These are phyloP conservation scores for Marsdenia floribunda DNA, from an alignment of 257 asterid species.

Conservation along the genomic window DNA sequence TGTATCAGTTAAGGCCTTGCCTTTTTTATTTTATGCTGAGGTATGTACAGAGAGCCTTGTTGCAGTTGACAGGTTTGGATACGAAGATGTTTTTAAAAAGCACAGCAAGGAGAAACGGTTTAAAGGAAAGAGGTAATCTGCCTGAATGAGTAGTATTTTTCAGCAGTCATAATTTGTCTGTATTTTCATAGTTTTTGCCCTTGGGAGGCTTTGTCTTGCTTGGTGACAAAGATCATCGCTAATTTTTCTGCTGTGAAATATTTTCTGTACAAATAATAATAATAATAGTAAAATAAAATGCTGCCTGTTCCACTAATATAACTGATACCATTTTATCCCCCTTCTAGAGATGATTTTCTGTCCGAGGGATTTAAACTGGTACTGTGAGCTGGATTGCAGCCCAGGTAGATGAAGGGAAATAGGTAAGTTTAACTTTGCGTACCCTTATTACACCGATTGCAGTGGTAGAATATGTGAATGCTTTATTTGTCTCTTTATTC, in stretches of 20 bases:
- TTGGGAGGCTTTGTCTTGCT: neutral
- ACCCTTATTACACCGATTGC: neutral
- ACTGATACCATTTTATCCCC: neutral
- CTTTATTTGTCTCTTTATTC: neutral
- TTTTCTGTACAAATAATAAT: too few relatives aligned
- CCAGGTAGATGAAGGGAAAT: neutral
- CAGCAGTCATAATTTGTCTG: neutral
- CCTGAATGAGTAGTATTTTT: neutral
- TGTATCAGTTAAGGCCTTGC: slow-evolving; percentile 35
- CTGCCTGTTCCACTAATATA: too few relatives aligned
- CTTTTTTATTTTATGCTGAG: slow-evolving; percentile 44
- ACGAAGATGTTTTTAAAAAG: slow-evolving; percentile 22
- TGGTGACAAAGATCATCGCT: neutral
- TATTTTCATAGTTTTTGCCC: neutral
- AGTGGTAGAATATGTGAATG: neutral
- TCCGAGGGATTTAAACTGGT: slow-evolving; percentile 22
- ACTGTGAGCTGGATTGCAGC: slow-evolving; percentile 6
- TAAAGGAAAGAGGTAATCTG: slow-evolving; percentile 9
- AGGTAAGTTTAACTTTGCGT: slow-evolving; percentile 5
- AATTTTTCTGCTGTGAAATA: neutral
- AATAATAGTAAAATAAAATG: too few relatives aligned
- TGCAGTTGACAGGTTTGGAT: slow-evolving; percentile 20
- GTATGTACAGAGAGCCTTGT: slow-evolving; percentile 46
- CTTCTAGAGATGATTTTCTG: slow-evolving; percentile 20
- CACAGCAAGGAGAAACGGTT: slow-evolving; percentile 7